Percentiles rank a stretch among this genome's conserved stretches.
Evolutionary conservation across 2,329 filamentous ascomycete genomes (phyloP).

Genomic region (Aureobasidium sp.): DNA sequence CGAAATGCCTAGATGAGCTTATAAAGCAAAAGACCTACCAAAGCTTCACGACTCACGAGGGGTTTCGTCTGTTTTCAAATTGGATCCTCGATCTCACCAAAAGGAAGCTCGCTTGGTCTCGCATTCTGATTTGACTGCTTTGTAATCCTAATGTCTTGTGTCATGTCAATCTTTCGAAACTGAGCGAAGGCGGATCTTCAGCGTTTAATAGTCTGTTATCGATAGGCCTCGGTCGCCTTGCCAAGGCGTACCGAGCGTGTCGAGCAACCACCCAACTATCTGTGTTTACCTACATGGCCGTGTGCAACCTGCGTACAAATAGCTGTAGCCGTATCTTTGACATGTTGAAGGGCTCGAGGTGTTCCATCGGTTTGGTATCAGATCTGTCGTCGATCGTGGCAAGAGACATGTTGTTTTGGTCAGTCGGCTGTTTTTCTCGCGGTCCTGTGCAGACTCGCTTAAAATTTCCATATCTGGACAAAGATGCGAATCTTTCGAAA

Average conservation of each 20-base stretch:
- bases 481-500: slow-evolving; percentile 6
- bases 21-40: slow-evolving; percentile 6
- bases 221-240: slow-evolving; percentile 1
- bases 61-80: background rate
- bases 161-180: slow-evolving; percentile 6
- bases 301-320: background rate
- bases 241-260: background rate
- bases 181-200: background rate
- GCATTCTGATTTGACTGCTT: background rate
- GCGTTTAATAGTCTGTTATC: background rate
- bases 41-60: background rate
- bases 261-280: background rate
- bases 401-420: background rate
- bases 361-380: background rate
- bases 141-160: background rate
- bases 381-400: background rate
- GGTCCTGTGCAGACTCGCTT: background rate
- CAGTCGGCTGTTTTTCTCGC: background rate
- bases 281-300: background rate
- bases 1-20: slow-evolving; percentile 9
- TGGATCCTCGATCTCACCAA: background rate
- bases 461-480: background rate
- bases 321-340: background rate
- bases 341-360: no score
- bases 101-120: background rate